Percentiles rank a stretch among this genome's conserved stretches.
Conservation (phyloP, 2,329 filamentous ascomycete species). For the Microdochium trichocladiopsis region DNA sequence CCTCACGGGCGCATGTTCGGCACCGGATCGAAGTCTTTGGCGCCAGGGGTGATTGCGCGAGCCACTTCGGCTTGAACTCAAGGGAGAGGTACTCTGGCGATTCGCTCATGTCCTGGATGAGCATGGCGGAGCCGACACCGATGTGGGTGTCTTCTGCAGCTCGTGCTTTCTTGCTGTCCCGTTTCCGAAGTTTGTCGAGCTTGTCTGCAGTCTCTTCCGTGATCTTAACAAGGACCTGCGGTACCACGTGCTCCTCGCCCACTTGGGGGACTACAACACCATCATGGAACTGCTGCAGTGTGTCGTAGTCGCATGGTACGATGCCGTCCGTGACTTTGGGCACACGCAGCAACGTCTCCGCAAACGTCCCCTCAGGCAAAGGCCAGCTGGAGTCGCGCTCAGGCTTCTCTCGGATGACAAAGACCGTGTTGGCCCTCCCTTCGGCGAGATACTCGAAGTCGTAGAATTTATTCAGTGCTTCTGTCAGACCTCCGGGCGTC, state of each 20-base stretch:
- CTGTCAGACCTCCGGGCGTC: neutral
- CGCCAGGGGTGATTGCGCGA: constrained; percentile 67
- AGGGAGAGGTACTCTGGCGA: constrained; percentile 34
- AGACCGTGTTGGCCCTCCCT: constrained; percentile 73
- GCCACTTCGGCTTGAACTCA: constrained; percentile 84
- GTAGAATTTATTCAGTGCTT: constrained; percentile 1
- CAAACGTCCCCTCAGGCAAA: constrained; percentile 24
- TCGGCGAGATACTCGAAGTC: constrained; percentile 46
- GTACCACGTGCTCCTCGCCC: constrained; percentile 21
- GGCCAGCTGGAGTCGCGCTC: neutral
- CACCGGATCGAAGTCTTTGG: constrained; percentile 57
- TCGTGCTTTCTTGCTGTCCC: neutral
- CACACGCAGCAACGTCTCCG: constrained; percentile 50
- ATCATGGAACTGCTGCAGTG: constrained; percentile 40
- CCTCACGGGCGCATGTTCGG: constrained; percentile 62
- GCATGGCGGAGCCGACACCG: constrained; percentile 55
- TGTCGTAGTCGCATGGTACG: constrained; percentile 33
- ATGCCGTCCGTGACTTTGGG: constrained; percentile 46
- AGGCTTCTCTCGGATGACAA: constrained; percentile 35
- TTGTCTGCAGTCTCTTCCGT: constrained; percentile 36
- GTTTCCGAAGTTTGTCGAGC: constrained; percentile 27
- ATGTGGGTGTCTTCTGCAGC: constrained; percentile 36
- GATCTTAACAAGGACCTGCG: constrained; percentile 19
- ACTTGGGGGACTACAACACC: constrained; percentile 44
- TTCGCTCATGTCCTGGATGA: constrained; percentile 68